phyloP scores from a whole-genome alignment of 225 moss, liverwort and hornwort species.

The Ulota crispa region DNA sequence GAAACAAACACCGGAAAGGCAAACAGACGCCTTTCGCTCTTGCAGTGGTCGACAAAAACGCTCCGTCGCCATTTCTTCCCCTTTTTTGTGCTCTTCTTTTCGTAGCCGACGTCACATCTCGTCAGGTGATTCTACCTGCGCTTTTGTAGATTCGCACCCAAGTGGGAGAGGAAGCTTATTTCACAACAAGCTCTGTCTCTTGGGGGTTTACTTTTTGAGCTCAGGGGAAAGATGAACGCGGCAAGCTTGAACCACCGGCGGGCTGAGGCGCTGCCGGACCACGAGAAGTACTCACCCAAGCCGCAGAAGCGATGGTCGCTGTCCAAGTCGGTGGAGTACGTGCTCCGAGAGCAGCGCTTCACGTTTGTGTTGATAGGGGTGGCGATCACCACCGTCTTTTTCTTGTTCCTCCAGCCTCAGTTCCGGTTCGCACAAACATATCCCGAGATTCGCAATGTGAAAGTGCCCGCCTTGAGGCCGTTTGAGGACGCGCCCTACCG shows the following conservation, averaged over 20 bases:
- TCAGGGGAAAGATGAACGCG: constrained; percentile 23
- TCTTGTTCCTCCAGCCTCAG: constrained; percentile 41
- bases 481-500: constrained; percentile 20
- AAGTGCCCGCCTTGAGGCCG: not conserved
- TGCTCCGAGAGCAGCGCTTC: constrained; percentile 51
- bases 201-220: not conserved
- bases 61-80: not conserved
- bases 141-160: not conserved
- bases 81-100: not conserved
- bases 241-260: constrained; percentile 49
- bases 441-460: not conserved
- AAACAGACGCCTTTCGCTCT: not conserved
- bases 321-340: constrained; percentile 38
- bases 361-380: constrained; percentile 45
- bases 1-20: not conserved
- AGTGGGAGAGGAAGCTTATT: no score
- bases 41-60: not conserved
- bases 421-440: not conserved
- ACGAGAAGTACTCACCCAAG: constrained; percentile 39
- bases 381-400: constrained; percentile 38
- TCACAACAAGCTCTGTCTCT: not conserved
- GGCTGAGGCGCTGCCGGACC: constrained; percentile 26
- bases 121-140: not conserved
- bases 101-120: not conserved
- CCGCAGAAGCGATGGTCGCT: constrained; percentile 40